phyloP scores from a whole-genome alignment of 2,329 filamentous ascomycete species.

The Neofusicoccum sp. region DNA sequence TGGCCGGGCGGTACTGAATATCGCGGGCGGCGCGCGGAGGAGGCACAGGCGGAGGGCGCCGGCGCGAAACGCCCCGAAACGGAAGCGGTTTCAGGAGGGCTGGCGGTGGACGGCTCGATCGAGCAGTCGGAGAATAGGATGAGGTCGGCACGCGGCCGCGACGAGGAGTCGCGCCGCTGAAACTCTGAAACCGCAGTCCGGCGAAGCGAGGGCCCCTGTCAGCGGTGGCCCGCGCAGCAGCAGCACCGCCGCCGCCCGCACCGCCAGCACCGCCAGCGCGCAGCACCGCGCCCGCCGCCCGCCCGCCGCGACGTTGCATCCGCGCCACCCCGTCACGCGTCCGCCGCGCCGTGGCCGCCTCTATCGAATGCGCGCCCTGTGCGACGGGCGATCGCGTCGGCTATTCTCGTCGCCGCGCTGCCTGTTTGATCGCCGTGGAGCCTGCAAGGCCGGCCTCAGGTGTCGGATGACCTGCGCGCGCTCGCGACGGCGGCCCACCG shows the following conservation, averaged over 20 bases:
- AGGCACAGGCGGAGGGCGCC: neutral
- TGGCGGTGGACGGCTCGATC: neutral
- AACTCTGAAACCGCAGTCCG: constrained; percentile 15
- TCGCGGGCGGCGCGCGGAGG: neutral
- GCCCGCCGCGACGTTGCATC: neutral
- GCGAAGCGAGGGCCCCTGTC: constrained; percentile 7
- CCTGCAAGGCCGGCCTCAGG: neutral
- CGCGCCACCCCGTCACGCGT: constrained; percentile 1
- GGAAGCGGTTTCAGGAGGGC: constrained; percentile 13
- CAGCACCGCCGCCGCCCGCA: neutral
- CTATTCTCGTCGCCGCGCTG: neutral
- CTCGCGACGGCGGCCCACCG: constrained; percentile 11
- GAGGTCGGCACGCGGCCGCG: constrained; percentile 6
- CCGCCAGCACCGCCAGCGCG: neutral
- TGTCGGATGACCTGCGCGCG: constrained; percentile 2
- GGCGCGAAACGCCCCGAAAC: constrained; percentile 16
- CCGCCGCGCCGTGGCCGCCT: neutral
- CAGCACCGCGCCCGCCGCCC: neutral
- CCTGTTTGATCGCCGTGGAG: constrained; percentile 18
- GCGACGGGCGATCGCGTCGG: neutral
- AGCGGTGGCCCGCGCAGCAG: neutral
- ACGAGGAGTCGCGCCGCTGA: constrained; percentile 2
- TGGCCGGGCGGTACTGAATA: neutral
- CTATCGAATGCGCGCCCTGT: neutral
- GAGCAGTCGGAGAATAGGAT: constrained; percentile 15